Percentiles rank a stretch among this genome's conserved stretches.
Conservation (phyloP, 331 rosid genomes). For the Phaseolus coccineus region DNA sequence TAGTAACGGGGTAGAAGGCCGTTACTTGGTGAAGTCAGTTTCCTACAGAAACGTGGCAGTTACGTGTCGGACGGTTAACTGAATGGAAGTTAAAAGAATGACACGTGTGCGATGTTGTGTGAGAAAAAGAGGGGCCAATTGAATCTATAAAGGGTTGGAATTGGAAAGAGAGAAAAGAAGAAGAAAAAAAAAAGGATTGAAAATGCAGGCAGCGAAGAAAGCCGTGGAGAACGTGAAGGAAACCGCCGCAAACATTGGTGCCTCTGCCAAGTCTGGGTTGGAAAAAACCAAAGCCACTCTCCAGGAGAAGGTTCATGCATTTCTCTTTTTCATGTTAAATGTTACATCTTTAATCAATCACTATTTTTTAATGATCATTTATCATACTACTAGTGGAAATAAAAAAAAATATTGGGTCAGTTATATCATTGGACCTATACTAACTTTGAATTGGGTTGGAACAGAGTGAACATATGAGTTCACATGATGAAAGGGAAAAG, state of each 20-base stretch:
- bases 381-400: too few species aligned
- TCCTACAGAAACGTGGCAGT: conserved; percentile 21
- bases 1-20: neutral
- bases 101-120: conserved; percentile 24
- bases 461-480: conserved; percentile 61
- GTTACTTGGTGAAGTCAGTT: neutral
- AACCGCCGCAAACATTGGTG: conserved; percentile 72
- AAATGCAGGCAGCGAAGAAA: conserved; percentile 53
- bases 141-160: neutral
- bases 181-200: neutral
- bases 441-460: neutral
- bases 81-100: neutral
- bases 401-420: neutral
- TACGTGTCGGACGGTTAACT: neutral
- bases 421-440: neutral
- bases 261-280: conserved; percentile 81
- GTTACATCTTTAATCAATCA: too few species aligned
- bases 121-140: neutral
- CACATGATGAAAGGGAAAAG: conserved; percentile 54
- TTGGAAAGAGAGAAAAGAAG: too few species aligned
- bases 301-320: conserved; percentile 70
- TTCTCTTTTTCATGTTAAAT: neutral
- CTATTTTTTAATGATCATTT: too few species aligned
- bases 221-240: conserved; percentile 57
- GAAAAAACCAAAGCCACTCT: conserved; percentile 74